Percentiles rank a stretch among this genome's conserved stretches.
Conservation (phyloP, 225 moss, liverwort and hornwort genomes). For the Polytrichum formosum region DNA sequence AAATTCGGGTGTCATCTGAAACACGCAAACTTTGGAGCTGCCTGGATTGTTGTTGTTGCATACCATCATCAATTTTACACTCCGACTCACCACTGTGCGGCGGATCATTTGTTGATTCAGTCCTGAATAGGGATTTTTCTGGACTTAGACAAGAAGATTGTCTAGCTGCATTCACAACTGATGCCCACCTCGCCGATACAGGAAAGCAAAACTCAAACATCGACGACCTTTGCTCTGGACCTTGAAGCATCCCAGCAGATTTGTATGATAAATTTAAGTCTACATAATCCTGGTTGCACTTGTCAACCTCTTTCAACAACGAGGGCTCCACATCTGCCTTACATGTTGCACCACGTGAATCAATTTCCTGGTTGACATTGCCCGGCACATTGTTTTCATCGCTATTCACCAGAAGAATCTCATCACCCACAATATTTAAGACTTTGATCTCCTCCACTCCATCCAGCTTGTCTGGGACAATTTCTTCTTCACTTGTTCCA, state of each 20-base stretch:
- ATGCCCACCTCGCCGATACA: conserved; percentile 36
- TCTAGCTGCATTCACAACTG: conserved; percentile 46
- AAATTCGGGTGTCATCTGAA: too few species aligned
- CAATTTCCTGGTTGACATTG: conserved; percentile 13
- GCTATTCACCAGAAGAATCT: conserved; percentile 7
- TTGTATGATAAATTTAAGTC: conserved; percentile 16
- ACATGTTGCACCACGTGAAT: not conserved
- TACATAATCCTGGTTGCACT: conserved; percentile 8
- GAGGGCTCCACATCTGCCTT: conserved; percentile 9
- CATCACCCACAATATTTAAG: conserved; percentile 11
- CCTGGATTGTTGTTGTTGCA: too few species aligned
- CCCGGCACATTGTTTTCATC: too few species aligned
- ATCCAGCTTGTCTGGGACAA: not conserved
- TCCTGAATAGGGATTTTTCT: too few species aligned
- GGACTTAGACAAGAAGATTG: conserved; percentile 28
- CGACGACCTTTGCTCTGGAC: conserved; percentile 17
- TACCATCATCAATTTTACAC: too few species aligned
- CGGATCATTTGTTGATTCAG: too few species aligned
- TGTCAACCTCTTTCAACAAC: conserved; percentile 8
- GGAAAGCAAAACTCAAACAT: conserved; percentile 37
- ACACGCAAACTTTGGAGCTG: too few species aligned
- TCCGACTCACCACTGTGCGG: too few species aligned
- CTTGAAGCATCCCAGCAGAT: conserved; percentile 11
- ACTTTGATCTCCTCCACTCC: conserved; percentile 1
- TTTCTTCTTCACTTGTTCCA: conserved; percentile 1